Conservation (phyloP, 2,329 filamentous ascomycete species). For the Alternaria ventricosa region DNA sequence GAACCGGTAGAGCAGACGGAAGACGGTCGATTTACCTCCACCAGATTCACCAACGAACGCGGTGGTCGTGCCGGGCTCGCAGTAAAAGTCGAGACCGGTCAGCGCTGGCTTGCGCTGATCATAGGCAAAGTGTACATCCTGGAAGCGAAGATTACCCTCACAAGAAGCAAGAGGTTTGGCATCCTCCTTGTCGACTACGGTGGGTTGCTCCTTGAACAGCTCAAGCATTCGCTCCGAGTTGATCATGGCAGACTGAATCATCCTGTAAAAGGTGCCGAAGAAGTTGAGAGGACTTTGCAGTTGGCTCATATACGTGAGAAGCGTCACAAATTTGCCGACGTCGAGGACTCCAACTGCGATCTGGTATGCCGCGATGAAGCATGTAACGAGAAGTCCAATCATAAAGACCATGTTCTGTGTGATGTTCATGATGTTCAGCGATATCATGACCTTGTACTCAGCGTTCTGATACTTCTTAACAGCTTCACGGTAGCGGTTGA, state of each 20-base stretch:
- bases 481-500: constrained; percentile 62
- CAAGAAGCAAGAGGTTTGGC: constrained; percentile 71
- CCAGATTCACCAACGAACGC: constrained; percentile 96
- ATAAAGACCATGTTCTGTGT: constrained; percentile 70
- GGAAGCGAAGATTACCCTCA: constrained; percentile 82
- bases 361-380: constrained; percentile 73
- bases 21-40: constrained; percentile 95
- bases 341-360: constrained; percentile 67
- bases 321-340: constrained; percentile 72
- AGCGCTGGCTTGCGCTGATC: constrained; percentile 85
- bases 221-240: constrained; percentile 94
- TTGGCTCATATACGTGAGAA: constrained; percentile 77
- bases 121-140: constrained; percentile 90
- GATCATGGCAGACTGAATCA: constrained; percentile 96
- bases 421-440: constrained; percentile 65
- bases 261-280: constrained; percentile 92
- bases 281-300: constrained; percentile 74
- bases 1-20: constrained; percentile 94
- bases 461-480: constrained; percentile 64
- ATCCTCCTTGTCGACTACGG: constrained; percentile 78
- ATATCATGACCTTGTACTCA: constrained; percentile 63
- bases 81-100: constrained; percentile 83
- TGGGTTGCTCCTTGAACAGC: constrained; percentile 94
- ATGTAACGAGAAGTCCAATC: constrained; percentile 69
- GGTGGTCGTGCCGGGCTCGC: constrained; percentile 87